Base-by-base conservation (phyloP, 2,329 filamentous ascomycete species). In the Aphanocladium album region DNA sequence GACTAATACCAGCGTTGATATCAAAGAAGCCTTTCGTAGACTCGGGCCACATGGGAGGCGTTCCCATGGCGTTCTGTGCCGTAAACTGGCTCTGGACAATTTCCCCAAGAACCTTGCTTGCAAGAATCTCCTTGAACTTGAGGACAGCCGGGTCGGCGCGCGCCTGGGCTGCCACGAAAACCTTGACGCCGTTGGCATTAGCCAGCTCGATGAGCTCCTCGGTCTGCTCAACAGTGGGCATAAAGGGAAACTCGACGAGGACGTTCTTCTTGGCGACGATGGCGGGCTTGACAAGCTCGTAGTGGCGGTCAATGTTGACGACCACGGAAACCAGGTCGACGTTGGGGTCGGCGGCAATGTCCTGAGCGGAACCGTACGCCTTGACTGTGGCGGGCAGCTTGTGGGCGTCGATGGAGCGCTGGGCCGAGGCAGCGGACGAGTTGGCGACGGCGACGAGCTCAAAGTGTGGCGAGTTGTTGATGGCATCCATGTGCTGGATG, bases 191-290 rank as follows among this genome's bases (percentile, higher is more conserved):
- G 19, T 71, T 69, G 27, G 69, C 55, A 4, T 64, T 63, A 0
- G 72, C 75, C 5, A 74, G 51, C 1, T 64, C 65, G 2, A 71
- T 69, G 63, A 83, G 67, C 58, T 78, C 74, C 19, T 68, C 64
- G 0, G 74, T 76, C 1, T 74, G 66, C 4, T 64, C 61, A 3
- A 71, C 64, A 57, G 76, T 74, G 17, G 75, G 66, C 0, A 76
- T 77, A 0, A 84, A 72, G 5, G 81, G 82, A 77, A 81, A 85
- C 69, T 85, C 82, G 14, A 83, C 73, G 62, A 73, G 84, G 0
- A 80, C 74, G 0, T 73, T 67, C 67, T 83, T 83, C 5, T 79
- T 80, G 0, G 77, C 76, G 9, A 69, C 66, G 2, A 85, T 61
- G 16, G 74, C 76, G 0, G 80, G 77, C 16, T 69, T 68, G 0